These are phyloP conservation scores for Clarireedia hainanense DNA, from an alignment of 2,329 filamentous ascomycete species.

Conservation along the genomic window DNA sequence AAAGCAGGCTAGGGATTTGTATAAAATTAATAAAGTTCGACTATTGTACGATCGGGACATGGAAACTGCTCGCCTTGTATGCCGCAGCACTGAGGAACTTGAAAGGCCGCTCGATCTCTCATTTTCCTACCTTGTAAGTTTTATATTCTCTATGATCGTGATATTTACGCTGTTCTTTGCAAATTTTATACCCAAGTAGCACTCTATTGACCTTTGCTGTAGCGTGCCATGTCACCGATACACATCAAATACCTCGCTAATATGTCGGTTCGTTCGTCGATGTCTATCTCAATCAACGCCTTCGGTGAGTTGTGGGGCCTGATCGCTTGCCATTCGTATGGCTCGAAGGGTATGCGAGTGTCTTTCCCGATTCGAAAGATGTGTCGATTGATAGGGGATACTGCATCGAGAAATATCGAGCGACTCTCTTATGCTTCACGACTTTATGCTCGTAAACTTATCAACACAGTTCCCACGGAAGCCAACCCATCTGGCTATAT, in stretches of 20 bases:
- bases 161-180: too few relatives aligned
- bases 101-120: slow-evolving; percentile 66
- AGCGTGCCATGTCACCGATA: slow-evolving; percentile 80
- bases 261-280: slow-evolving; percentile 88
- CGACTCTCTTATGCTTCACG: slow-evolving; percentile 78
- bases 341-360: slow-evolving; percentile 72
- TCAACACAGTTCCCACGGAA: slow-evolving; percentile 75
- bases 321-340: slow-evolving; percentile 80
- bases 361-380: slow-evolving; percentile 88
- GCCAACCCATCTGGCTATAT: slow-evolving; percentile 85
- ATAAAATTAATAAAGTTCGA: slow-evolving; percentile 83
- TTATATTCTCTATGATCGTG: neutral
- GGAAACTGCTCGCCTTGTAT: slow-evolving; percentile 73
- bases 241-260: slow-evolving; percentile 81
- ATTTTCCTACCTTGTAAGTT: slow-evolving; percentile 52
- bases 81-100: slow-evolving; percentile 64
- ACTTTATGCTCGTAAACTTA: slow-evolving; percentile 77
- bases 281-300: slow-evolving; percentile 88
- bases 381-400: slow-evolving; percentile 81
- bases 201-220: neutral
- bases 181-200: neutral
- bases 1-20: slow-evolving; percentile 78
- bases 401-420: slow-evolving; percentile 80
- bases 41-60: slow-evolving; percentile 80
- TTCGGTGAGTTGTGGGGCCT: slow-evolving; percentile 83